Conservation (phyloP, 345 rosid species). For the Durio zibethinus region DNA sequence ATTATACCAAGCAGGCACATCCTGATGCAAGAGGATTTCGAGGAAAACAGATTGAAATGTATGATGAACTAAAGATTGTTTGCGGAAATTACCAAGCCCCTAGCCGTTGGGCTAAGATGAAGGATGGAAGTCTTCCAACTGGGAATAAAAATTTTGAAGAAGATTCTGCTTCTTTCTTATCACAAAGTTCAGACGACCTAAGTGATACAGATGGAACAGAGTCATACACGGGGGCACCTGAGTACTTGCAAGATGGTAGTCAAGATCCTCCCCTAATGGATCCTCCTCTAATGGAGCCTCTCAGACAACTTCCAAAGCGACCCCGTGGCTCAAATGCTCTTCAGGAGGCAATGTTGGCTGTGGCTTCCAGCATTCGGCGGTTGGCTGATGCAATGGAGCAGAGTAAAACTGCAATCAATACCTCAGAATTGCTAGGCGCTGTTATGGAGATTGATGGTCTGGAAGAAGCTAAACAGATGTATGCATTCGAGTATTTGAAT, state of each 20-base stretch:
- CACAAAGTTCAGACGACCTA: conserved; percentile 55
- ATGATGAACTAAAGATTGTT: conserved; percentile 71
- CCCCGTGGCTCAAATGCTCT: conserved; percentile 52
- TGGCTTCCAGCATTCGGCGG: conserved; percentile 68
- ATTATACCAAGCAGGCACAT: conserved; percentile 45
- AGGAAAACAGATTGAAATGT: conserved; percentile 86
- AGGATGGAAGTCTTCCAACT: conserved; percentile 46
- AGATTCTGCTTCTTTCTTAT: conserved; percentile 64
- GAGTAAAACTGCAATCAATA: conserved; percentile 42
- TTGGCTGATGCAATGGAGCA: conserved; percentile 72
- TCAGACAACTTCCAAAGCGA: conserved; percentile 54
- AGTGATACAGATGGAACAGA: conserved; percentile 86
- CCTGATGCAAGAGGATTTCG: conserved; percentile 77
- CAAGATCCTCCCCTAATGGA: conserved; percentile 56
- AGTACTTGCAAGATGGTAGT: conserved; percentile 47
- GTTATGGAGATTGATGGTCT: conserved; percentile 83
- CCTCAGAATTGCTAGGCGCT: conserved; percentile 64
- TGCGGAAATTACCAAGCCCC: conserved; percentile 80
- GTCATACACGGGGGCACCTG: conserved; percentile 50
- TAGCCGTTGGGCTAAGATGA: conserved; percentile 61
- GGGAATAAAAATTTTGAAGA: conserved; percentile 53
- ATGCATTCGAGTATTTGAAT: conserved; percentile 80
- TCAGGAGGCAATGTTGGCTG: conserved; percentile 67
- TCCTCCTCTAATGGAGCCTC: conserved; percentile 50
- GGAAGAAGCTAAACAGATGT: conserved; percentile 84